These are phyloP conservation scores for Paralagenidium karlingii DNA, from an alignment of 352 stramenopile species.

Conservation along the genomic window DNA sequence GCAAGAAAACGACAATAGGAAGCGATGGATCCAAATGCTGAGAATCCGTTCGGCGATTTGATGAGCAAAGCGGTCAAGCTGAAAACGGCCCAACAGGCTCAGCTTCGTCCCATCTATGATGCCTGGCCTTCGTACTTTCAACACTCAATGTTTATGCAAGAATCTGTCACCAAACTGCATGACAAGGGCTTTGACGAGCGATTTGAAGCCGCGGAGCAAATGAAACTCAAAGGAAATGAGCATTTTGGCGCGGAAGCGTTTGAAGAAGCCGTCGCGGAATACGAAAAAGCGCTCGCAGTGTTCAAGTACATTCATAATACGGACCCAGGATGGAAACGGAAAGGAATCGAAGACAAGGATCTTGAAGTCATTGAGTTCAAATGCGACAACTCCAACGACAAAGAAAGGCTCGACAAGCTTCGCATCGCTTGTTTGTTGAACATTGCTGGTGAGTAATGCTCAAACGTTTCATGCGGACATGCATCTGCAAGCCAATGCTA, in stretches of 20 bases:
- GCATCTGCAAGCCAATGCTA: neutral
- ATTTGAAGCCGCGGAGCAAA: conserved; percentile 32
- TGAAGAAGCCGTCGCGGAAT: conserved; percentile 69
- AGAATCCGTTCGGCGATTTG: conserved; percentile 69
- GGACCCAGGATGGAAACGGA: conserved; percentile 76
- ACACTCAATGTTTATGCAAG: conserved; percentile 81
- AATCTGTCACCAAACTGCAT: conserved; percentile 38
- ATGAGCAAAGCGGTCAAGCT: conserved; percentile 82
- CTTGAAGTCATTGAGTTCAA: conserved; percentile 43
- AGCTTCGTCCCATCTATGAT: conserved; percentile 57
- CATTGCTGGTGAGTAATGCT: conserved; percentile 35
- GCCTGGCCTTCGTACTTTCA: conserved; percentile 79
- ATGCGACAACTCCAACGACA: conserved; percentile 25
- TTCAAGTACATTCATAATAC: conserved; percentile 78
- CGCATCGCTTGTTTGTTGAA: conserved; percentile 72
- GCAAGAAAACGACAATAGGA: neutral
- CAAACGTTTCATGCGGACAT: neutral
- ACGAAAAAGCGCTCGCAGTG: conserved; percentile 70
- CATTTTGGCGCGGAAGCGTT: conserved; percentile 29
- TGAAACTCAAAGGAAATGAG: conserved; percentile 57
- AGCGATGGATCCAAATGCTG: conserved; percentile 44
- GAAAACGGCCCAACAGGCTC: conserved; percentile 69
- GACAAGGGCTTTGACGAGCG: conserved; percentile 32
- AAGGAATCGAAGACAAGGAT: conserved; percentile 73
- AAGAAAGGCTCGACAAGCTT: conserved; percentile 28